Evolutionary conservation across 768 basidiomycete species (phyloP), one percentile per base, ranked within the genome.

Genomic region (Tulasnella calospora): DNA sequence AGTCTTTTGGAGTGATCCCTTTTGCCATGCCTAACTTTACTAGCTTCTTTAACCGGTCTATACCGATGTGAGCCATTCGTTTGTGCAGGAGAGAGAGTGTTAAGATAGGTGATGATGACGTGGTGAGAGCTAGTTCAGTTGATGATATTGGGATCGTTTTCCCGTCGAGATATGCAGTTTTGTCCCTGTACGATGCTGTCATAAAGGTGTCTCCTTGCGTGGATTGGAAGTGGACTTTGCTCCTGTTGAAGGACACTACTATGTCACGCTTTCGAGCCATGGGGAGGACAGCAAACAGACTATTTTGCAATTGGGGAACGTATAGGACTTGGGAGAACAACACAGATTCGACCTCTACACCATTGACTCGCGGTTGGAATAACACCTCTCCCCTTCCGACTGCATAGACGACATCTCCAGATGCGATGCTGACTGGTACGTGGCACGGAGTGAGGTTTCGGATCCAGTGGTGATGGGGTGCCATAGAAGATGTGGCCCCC

Each of bases 401-500:
- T 12, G 82, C 80, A 76, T 83, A 82, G 41, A 83, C 79, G 33
- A 82, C 57, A 0, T 41, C 10, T 71, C 82, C 57, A 76, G 83
- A 80, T 9, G 83, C 82, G 10, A 84, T 81, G 30, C 80, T 78
- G 23, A 84, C 81, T 40, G 82, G 79, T 4, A 83, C 78, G 35
- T 57, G 41, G 73, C 79, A 76, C 4, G 82, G 80, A 17, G 21
- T 44, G 77, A 81, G 81, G n/a, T 78, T 78, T 23, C 55, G 74
- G 76, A 85, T 82, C 83, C 82, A 84, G 55, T 82, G 73, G 5
- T 81, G 79, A 79, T 85, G 83, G 21, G 84, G 82, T 4, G 83
- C 83, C 84, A 85, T 85, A 81, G 84, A 82, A 78, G 81, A 80
- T 79, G 84, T 83, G 79, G 84, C 83, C 40, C 83, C 84, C 80